phyloP scores from a whole-genome alignment of 1,284 basidiomycete genomes.

The Cerrena zonata region DNA sequence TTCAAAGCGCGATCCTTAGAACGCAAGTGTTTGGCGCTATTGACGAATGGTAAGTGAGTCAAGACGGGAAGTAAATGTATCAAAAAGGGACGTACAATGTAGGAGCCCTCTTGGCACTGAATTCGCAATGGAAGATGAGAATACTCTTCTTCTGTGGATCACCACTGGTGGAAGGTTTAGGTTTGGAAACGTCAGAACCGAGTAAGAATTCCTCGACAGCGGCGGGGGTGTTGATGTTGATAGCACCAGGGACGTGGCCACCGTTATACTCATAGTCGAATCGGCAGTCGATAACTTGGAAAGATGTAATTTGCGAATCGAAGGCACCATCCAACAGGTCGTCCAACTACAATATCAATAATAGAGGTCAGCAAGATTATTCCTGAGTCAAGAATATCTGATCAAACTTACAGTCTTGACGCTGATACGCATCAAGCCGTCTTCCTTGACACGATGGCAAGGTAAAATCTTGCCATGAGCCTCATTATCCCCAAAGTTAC shows the following conservation, averaged over 20 bases:
- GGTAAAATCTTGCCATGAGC: constrained; percentile 88
- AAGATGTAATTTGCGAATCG: constrained; percentile 58
- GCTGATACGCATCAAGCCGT: constrained; percentile 90
- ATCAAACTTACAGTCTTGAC: constrained; percentile 61
- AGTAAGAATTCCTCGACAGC: constrained; percentile 81
- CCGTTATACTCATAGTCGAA: constrained; percentile 96
- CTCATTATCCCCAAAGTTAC: constrained; percentile 88
- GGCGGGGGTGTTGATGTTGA: constrained; percentile 85
- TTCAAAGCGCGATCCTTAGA: constrained; percentile 86
- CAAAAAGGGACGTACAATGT: constrained; percentile 81
- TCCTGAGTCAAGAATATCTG: neutral
- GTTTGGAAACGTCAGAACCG: constrained; percentile 50
- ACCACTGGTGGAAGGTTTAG: constrained; percentile 77
- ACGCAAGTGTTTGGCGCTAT: constrained; percentile 90
- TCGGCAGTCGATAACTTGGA: constrained; percentile 88
- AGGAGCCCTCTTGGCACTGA: constrained; percentile 90
- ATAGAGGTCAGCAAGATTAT: neutral
- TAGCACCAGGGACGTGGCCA: constrained; percentile 87
- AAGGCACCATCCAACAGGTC: constrained; percentile 71
- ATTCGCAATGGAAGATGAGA: constrained; percentile 97
- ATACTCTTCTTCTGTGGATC: constrained; percentile 73
- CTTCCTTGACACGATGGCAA: constrained; percentile 88
- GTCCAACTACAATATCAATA: constrained; percentile 53
- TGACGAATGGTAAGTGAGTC: constrained; percentile 9
- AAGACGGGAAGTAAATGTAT: neutral